Evolutionary conservation across 116 monocot species (phyloP), one percentile per base, ranked within the genome.

Genomic region (Phalaenopsis hybrid): DNA sequence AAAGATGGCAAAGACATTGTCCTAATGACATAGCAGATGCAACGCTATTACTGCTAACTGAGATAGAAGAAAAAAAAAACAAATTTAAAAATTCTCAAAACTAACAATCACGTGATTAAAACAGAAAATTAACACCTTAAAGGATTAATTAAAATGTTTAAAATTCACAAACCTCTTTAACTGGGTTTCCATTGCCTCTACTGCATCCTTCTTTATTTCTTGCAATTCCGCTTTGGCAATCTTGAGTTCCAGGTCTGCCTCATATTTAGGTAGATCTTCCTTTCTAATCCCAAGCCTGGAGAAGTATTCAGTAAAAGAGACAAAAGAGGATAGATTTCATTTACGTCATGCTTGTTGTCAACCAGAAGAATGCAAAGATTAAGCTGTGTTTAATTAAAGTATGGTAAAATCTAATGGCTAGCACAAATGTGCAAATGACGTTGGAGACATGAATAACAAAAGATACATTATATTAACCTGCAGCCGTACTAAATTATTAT

Each of bases 181-280:
- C 67, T 90, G 90, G 74, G 92, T 85, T 34, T 95, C 93, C 95
- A 98, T 98, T 70, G 95, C 93, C 80, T 98, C 98, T 5, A 89
- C 9, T 69, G 85, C 92, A 81, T 95, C 89, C 77, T 90, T 92
- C 87, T 95, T 93, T 49, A 99, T 75, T 51, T 92, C 88, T 73
- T 86, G 84, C 69, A 95, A 73, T 67, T 95, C 89, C 9, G 72
- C 94, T 61, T 92, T 93, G 28, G 99, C 95, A 77, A 94, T 81
- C 84, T 99, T 89, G 75, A 91, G 81, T 69, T 95, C 99, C 81
- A 93, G 31, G 74, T 95, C 85, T 52, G 93, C 92, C 79, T 99
- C 94, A 33, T 89, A 85, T 86, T 99, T 99, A 63, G 99, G 95
- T 52, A 99, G 87, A 79, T 94, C 88, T 79, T 91, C 93, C 78